Evolutionary conservation across 805 yeast species (phyloP), one percentile per base, ranked within the genome.

Genomic region (Saccharomycopsis vini): DNA sequence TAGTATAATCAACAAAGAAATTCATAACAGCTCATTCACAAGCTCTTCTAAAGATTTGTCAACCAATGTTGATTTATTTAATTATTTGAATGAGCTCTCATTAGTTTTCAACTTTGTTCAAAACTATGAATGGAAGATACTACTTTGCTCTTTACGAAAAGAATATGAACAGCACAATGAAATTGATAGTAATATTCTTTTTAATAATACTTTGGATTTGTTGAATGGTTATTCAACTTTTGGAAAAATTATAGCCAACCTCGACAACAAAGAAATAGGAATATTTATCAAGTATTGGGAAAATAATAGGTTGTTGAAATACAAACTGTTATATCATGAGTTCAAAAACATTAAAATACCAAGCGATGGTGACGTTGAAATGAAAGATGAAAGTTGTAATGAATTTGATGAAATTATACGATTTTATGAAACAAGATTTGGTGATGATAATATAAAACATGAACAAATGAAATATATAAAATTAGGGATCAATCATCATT

Each of bases 221-320:
- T 24, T 49, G 20, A 49, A 46, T 30, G 52, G 52, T 2, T 45
- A 45, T 28, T n/a, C 18, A 2, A 39, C 38, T 3, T 43, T 43
- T 32, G 49, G 49, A 18, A 43, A 49, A 29, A 20, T 31, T 1
- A 18, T 23, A 10, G 34, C 21, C 5, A 49, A 46, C 28, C 12
- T 36, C 12, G 23, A 39, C 15, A 28, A 39, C 22, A 23, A 36
- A 18, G 28, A 49, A 13, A n/a, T 46, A 6, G 52, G 52, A 2
- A 22, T 49, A 12, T 49, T 43, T 23, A 39, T 49, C 5, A 42
- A 49, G 26, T 49, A 33, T 22, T 49, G 52, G 52, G 45, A 46
- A 30, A 43, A 45, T 39, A 43, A 40, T 13, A 30, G 50, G 32
- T 26, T 36, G 16, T 16, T 49, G 9, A 36, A 23, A 15, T 46